Evolutionary conservation across 164 flowering plant species (phyloP), one percentile per base, ranked within the genome.

Genomic region (Kingdonia uniflora): DNA sequence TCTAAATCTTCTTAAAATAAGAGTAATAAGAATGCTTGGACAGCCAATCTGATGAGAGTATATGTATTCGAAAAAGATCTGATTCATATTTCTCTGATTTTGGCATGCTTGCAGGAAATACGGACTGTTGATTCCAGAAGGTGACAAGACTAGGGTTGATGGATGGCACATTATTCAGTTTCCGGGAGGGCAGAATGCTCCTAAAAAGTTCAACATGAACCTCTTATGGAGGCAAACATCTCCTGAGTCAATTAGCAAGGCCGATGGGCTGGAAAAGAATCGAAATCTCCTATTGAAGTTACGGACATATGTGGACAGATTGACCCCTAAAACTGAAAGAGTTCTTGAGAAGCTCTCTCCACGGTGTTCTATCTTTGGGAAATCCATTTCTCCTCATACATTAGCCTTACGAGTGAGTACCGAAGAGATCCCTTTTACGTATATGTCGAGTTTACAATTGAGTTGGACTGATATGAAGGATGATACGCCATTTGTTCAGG

Each of bases 91-190:
- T 19, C 16, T 33, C 19, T n/a, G n/a, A n/a, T n/a, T n/a, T n/a
- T 20, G 39, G 19, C 42, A 19, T 37, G 19, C 20, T 47, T 66
- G 63, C 83, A 76, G 92, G 52, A 24, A 65, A 61, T 42, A 60
- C 71, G 54, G 80, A 74, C n/a, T n/a, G 63, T 26, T 92, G 39
- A 61, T 87, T 61, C 74, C 85, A 16, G 23, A 55, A 4, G 87
- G 74, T 5, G 54, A 64, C 21, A 87, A 71, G 74, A 66, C 53
- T 58, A 64, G 72, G 20, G 70, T 66, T 19, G 79, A 79, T 51
- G 96, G 95, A 38, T 87, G 96, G 98, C 96, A 84, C 65, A 71
- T 61, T 23, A 73, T 92, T 64, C 96, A 87, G 70, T 84, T 71
- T 72, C 71, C 96, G 1, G 98, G 98, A 51, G 96, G 98, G 61